Conservation (phyloP, 345 rosid species). For the Brassica nigra region DNA sequence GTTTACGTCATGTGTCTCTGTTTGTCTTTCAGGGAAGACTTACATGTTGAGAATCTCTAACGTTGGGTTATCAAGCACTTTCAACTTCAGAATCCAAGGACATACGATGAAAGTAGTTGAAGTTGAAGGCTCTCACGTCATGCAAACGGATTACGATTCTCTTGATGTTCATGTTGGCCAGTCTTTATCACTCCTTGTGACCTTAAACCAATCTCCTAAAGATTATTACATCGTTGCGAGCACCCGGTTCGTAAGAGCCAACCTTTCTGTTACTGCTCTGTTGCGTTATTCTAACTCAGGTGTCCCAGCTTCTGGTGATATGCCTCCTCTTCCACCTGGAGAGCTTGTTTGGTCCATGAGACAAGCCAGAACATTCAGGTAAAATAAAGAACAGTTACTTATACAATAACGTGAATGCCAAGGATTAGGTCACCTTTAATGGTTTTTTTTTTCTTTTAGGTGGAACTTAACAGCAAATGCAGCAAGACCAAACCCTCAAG, state of each 20-base stretch:
- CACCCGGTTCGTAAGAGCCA: conserved; percentile 52
- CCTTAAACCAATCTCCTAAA: conserved; percentile 72
- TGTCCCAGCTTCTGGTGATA: conserved; percentile 64
- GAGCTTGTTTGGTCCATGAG: conserved; percentile 71
- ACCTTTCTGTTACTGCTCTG: conserved; percentile 55
- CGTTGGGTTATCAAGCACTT: conserved; percentile 65
- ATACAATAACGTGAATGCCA: not conserved
- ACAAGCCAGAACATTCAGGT: conserved; percentile 88
- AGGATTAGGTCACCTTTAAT: not conserved
- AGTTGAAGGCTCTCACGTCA: conserved; percentile 85
- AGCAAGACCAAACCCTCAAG: conserved; percentile 96
- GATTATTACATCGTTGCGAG: conserved; percentile 85
- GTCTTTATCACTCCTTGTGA: conserved; percentile 72
- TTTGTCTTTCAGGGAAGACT: conserved; percentile 63
- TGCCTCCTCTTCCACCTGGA: conserved; percentile 57
- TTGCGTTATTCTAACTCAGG: conserved; percentile 71
- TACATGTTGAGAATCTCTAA: conserved; percentile 89
- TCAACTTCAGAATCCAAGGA: conserved; percentile 88
- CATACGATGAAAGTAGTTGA: conserved; percentile 80
- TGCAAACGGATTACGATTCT: conserved; percentile 72
- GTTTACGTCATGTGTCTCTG: not conserved
- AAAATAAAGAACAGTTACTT: not conserved
- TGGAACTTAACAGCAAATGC: conserved; percentile 93
- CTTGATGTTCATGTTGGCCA: conserved; percentile 92
- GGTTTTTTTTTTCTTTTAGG: conserved; percentile 15